A percentile compares a stretch with the other conserved stretches of the same genome.
These are phyloP conservation scores for Hymenoscyphus occultus DNA, from an alignment of 2,329 filamentous ascomycete genomes.

Conservation along the genomic window DNA sequence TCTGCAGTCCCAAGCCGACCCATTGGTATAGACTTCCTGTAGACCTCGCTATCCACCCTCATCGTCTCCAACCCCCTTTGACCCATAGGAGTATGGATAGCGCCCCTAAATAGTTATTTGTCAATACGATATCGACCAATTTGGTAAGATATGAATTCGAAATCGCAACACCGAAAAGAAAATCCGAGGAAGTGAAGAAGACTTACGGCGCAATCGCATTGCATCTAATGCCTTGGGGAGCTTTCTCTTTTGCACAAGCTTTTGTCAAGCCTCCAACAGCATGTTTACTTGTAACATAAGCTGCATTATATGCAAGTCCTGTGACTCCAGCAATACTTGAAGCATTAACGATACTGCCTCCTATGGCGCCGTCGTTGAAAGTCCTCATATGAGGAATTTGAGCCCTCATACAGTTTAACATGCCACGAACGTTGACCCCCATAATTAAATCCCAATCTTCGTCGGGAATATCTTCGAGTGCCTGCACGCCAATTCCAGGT, in stretches of 20 bases:
- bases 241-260: slow-evolving; percentile 34
- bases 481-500: slow-evolving; percentile 32
- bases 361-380: slow-evolving; percentile 33
- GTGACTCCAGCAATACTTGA: slow-evolving; percentile 42
- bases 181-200: background rate
- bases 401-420: slow-evolving; percentile 50
- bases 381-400: slow-evolving; percentile 43
- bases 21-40: slow-evolving; percentile 23
- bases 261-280: slow-evolving; percentile 35
- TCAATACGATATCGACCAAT: background rate
- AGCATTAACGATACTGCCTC: slow-evolving; percentile 56
- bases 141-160: background rate
- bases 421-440: slow-evolving; percentile 45
- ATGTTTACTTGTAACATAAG: slow-evolving; percentile 36
- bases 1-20: slow-evolving; percentile 34
- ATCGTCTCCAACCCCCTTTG: slow-evolving; percentile 1
- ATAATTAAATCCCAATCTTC: slow-evolving; percentile 44
- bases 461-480: slow-evolving; percentile 36
- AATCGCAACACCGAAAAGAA: background rate
- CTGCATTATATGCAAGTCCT: slow-evolving; percentile 32
- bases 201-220: slow-evolving; percentile 24
- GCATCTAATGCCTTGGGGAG: slow-evolving; percentile 18
- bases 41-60: background rate
- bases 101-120: slow-evolving; percentile 9
- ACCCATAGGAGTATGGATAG: slow-evolving; percentile 18